phyloP scores from a whole-genome alignment of 306 rosid genomes.

The Vigna mungo region DNA sequence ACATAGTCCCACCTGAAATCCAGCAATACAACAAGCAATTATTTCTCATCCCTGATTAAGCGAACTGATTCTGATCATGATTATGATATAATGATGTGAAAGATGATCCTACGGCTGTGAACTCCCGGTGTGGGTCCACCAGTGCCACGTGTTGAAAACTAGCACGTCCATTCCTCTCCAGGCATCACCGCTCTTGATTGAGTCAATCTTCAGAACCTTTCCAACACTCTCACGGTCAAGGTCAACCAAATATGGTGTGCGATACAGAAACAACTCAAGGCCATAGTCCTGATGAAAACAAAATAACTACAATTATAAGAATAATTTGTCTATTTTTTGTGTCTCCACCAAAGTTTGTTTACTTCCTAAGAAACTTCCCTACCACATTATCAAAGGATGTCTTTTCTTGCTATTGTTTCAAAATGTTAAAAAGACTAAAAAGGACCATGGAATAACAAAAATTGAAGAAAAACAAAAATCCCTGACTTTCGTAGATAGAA shows the following conservation, averaged over 20 bases:
- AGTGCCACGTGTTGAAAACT: slow-evolving; percentile 93
- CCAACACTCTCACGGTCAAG: slow-evolving; percentile 68
- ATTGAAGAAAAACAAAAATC: slow-evolving; percentile 19
- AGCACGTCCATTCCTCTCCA: slow-evolving; percentile 92
- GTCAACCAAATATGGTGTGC: slow-evolving; percentile 81
- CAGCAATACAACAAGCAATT: slow-evolving; percentile 14
- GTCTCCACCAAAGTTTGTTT: not conserved
- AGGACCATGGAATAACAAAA: slow-evolving; percentile 30
- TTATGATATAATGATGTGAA: not conserved
- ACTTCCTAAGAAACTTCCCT: slow-evolving; percentile 17
- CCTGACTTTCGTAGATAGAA: slow-evolving; percentile 27
- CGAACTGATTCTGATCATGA: slow-evolving; percentile 1
- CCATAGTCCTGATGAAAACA: slow-evolving; percentile 64
- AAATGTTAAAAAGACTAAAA: slow-evolving; percentile 12
- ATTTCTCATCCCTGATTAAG: not conserved
- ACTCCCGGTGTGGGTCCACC: slow-evolving; percentile 96
- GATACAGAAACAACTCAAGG: slow-evolving; percentile 62
- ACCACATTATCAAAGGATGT: not conserved
- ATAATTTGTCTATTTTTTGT: not conserved
- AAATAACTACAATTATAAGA: not conserved
- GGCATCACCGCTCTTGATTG: slow-evolving; percentile 71
- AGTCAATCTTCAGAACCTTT: slow-evolving; percentile 73
- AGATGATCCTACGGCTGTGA: slow-evolving; percentile 80
- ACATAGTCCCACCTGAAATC: slow-evolving; percentile 77
- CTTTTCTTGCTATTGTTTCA: slow-evolving; percentile 8